Evolutionary conservation across 768 basidiomycete species (phyloP).

Genomic region (Dioszegia aurantiaca): DNA sequence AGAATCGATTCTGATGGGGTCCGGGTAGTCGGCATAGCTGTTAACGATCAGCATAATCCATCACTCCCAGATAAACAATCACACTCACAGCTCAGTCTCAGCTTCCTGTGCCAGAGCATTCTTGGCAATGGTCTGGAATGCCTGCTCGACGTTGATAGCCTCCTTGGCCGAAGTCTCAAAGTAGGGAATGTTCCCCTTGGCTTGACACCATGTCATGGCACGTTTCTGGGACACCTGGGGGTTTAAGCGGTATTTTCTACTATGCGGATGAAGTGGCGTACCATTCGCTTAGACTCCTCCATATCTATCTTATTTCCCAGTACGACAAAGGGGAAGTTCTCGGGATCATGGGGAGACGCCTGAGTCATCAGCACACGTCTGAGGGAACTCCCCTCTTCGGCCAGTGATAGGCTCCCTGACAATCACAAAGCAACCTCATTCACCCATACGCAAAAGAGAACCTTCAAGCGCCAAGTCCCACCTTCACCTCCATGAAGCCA

Average conservation of each 20-base stretch:
- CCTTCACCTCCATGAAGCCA: too few relatives aligned
- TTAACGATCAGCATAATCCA: background rate
- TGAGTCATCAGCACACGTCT: slow-evolving; percentile 45
- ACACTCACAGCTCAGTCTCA: slow-evolving; percentile 87
- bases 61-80: too few relatives aligned
- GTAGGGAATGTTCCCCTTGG: slow-evolving; percentile 99
- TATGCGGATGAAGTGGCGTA: slow-evolving; percentile 49
- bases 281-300: slow-evolving; percentile 97
- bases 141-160: slow-evolving; percentile 99
- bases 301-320: slow-evolving; percentile 99
- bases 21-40: slow-evolving; percentile 97
- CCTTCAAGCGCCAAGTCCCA: too few relatives aligned
- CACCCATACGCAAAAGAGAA: too few relatives aligned
- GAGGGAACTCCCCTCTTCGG: too few relatives aligned
- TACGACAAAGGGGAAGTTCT: slow-evolving; percentile 99
- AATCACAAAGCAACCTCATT: too few relatives aligned
- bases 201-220: slow-evolving; percentile 99
- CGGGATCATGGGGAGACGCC: slow-evolving; percentile 96
- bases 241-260: background rate
- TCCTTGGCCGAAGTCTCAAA: slow-evolving; percentile 99
- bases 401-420: too few relatives aligned
- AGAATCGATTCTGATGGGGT: slow-evolving; percentile 94
- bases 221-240: slow-evolving; percentile 94
- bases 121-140: slow-evolving; percentile 99
- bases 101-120: slow-evolving; percentile 96